Percentiles rank a stretch among this genome's conserved stretches.
Evolutionary conservation across 139 green algal species (phyloP).

Genomic region (Haematococcus sp.): DNA sequence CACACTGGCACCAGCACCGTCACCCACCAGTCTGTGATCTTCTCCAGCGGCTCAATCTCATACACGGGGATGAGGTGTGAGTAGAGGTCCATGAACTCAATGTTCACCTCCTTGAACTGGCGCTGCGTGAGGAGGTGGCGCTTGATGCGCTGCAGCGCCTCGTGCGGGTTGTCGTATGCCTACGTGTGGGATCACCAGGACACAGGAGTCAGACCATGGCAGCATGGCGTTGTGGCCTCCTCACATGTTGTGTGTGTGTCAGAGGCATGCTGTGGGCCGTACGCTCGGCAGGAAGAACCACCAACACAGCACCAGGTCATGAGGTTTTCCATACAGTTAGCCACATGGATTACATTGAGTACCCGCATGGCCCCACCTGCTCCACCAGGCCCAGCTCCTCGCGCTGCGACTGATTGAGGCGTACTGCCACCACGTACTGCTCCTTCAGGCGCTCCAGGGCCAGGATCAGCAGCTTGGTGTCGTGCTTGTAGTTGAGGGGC

Average conservation of each 20-base stretch:
- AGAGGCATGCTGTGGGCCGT: not conserved
- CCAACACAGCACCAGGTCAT: not conserved
- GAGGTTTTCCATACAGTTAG: too few species aligned
- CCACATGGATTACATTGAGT: too few species aligned
- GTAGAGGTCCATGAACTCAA: constrained; percentile 99
- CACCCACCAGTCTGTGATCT: constrained; percentile 86
- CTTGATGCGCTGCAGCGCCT: constrained; percentile 98
- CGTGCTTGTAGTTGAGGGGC: constrained; percentile 99
- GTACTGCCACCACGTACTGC: constrained; percentile 92
- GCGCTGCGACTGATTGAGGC: constrained; percentile 94
- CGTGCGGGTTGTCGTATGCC: constrained; percentile 99
- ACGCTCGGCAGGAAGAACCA: constrained; percentile 9
- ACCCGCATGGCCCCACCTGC: constrained; percentile 54
- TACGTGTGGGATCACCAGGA: constrained; percentile 17
- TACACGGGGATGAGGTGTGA: constrained; percentile 96
- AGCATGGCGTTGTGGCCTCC: too few species aligned
- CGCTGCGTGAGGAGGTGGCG: constrained; percentile 97
- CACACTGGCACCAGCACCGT: too few species aligned
- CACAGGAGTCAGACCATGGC: too few species aligned
- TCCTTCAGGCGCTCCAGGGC: constrained; percentile 98
- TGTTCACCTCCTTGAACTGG: constrained; percentile 96
- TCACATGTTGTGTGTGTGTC: too few species aligned
- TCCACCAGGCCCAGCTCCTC: constrained; percentile 99
- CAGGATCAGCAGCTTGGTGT: constrained; percentile 99
- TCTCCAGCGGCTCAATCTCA: constrained; percentile 99